Evolutionary conservation across 768 basidiomycete genomes (phyloP).

Genomic region (Tulasnella sp.): DNA sequence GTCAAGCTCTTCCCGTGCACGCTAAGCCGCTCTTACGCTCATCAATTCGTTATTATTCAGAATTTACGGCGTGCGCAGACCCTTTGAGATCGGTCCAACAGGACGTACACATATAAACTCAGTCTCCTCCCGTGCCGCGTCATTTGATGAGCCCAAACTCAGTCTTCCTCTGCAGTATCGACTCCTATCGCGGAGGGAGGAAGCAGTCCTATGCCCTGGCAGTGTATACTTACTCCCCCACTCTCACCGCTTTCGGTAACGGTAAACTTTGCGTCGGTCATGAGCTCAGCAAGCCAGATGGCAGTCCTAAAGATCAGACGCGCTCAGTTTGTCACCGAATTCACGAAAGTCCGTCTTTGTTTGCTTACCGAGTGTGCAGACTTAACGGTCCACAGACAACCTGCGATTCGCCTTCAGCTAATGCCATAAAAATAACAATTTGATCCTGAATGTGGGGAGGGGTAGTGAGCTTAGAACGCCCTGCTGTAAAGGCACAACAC

Average conservation of each 20-base stretch:
- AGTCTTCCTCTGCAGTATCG: neutral
- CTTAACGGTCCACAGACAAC: slow-evolving; percentile 51
- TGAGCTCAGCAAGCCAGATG: slow-evolving; percentile 61
- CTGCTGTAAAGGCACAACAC: neutral
- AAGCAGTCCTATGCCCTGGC: slow-evolving; percentile 49
- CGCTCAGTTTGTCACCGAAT: neutral
- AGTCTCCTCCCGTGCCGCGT: neutral
- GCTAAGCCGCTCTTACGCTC: neutral
- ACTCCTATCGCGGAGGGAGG: neutral
- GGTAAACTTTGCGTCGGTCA: slow-evolving; percentile 59
- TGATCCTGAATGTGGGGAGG: slow-evolving; percentile 52
- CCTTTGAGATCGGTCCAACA: neutral
- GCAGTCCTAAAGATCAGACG: slow-evolving; percentile 42
- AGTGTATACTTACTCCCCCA: slow-evolving; percentile 44
- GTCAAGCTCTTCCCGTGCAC: neutral
- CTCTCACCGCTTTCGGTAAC: slow-evolving; percentile 38
- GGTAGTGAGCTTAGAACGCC: slow-evolving; percentile 16
- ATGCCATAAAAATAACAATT: slow-evolving; percentile 66
- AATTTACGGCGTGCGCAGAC: neutral
- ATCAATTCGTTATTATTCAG: neutral
- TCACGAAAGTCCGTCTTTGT: neutral
- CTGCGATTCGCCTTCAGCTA: slow-evolving; percentile 56
- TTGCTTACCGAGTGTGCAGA: slow-evolving; percentile 55
- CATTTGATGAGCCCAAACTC: neutral
- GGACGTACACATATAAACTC: neutral